Conservation (phyloP, 2,329 filamentous ascomycete species). For the Aspergillus pseudoviridinutans region DNA sequence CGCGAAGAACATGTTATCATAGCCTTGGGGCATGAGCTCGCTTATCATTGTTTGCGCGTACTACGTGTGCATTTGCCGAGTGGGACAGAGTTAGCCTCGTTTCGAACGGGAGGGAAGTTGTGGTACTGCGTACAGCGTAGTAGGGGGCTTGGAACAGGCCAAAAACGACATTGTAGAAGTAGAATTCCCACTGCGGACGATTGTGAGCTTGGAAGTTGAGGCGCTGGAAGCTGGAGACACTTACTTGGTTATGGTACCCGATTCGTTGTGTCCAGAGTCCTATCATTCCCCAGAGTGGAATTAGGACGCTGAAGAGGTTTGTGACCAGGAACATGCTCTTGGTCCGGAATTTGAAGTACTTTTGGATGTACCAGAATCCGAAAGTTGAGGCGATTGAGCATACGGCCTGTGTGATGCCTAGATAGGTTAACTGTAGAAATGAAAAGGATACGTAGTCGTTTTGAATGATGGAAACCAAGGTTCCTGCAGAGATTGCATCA, state of each 20-base stretch:
- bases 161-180: constrained; percentile 43
- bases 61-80: constrained; percentile 8
- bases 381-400: constrained; percentile 39
- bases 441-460: constrained; percentile 40
- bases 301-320: constrained; percentile 40
- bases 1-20: constrained; percentile 45
- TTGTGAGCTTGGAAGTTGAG: constrained; percentile 3
- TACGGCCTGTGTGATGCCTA: constrained; percentile 38
- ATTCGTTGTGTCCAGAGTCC: constrained; percentile 38
- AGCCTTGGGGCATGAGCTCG: constrained; percentile 40
- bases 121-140: constrained; percentile 29
- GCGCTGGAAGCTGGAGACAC: constrained; percentile 5
- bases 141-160: constrained; percentile 43
- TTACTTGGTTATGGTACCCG: constrained; percentile 37
- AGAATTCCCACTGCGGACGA: constrained; percentile 36
- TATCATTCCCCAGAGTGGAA: constrained; percentile 42
- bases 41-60: constrained; percentile 45
- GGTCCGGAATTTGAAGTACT: constrained; percentile 38
- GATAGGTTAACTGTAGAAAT: constrained; percentile 40
- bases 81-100: not conserved
- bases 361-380: constrained; percentile 42
- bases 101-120: not conserved
- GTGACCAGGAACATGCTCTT: constrained; percentile 43
- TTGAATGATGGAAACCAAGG: constrained; percentile 39
- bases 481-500: constrained; percentile 17